Evolutionary conservation across 176 grass and related monocot genomes (phyloP).

Genomic region (Bothriochloa decipiens): DNA sequence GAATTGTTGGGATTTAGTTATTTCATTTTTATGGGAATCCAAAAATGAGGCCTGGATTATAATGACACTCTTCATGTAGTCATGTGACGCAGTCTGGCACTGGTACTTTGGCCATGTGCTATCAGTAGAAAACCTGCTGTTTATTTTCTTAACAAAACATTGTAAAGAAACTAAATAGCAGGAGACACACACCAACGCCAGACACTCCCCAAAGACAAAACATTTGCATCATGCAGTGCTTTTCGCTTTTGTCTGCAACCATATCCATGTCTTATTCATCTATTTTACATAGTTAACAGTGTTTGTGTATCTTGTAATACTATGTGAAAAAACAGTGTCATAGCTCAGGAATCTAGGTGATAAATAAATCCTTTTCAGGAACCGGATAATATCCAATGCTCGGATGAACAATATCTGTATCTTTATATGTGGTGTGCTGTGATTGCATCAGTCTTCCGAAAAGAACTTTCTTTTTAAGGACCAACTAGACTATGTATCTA

Average conservation of each 20-base stretch:
- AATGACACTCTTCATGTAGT: neutral
- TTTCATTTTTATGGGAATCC: neutral
- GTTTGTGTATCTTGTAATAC: neutral
- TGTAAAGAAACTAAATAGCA: neutral
- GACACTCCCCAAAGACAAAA: neutral
- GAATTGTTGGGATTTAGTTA: constrained; percentile 7
- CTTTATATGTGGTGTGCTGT: neutral
- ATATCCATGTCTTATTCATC: neutral
- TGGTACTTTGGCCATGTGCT: constrained; percentile 1
- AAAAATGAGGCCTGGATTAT: neutral
- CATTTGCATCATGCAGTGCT: neutral
- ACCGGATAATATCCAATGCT: neutral
- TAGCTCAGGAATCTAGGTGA: neutral
- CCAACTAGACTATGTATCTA: no score
- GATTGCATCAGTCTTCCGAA: neutral
- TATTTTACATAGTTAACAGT: neutral
- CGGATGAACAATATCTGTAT: neutral
- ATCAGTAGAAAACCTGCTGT: neutral
- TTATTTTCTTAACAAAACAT: neutral
- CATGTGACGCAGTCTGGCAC: neutral
- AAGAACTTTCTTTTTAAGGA: neutral
- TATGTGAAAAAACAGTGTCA: neutral
- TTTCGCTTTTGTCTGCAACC: neutral
- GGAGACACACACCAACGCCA: neutral
- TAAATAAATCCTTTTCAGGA: neutral